These are phyloP conservation scores for Akanthomyces muscarius DNA, from an alignment of 2,329 filamentous ascomycete species.

Conservation along the genomic window DNA sequence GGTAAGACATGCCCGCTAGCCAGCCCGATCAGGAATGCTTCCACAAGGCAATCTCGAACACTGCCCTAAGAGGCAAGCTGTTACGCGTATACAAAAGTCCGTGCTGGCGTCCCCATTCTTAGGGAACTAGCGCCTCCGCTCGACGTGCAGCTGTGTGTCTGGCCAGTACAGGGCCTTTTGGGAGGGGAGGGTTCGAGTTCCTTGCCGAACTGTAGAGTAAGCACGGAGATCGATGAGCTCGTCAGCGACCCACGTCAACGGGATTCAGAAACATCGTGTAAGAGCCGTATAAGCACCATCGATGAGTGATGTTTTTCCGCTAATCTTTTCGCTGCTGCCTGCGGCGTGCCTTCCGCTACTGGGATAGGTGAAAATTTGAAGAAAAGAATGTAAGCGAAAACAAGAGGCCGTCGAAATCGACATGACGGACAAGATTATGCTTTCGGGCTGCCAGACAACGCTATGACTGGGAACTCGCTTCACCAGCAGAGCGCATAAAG, in stretches of 20 bases:
- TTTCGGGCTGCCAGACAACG: background rate
- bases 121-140: conserved; percentile 2
- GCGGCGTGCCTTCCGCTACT: background rate
- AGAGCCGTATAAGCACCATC: background rate
- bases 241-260: conserved; percentile 1
- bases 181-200: background rate
- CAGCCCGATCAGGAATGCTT: conserved; percentile 14
- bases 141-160: background rate
- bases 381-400: background rate
- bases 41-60: conserved; percentile 13
- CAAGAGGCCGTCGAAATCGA: background rate
- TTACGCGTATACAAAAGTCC: background rate
- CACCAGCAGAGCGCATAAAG: background rate
- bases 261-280: background rate
- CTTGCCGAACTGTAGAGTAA: background rate
- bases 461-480: background rate
- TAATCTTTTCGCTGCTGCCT: background rate
- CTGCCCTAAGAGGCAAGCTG: conserved; percentile 14
- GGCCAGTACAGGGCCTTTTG: background rate
- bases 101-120: background rate
- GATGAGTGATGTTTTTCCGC: too few relatives aligned
- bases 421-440: background rate
- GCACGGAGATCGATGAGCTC: conserved; percentile 9
- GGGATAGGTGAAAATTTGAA: background rate
- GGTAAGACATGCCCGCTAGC: conserved; percentile 3